Percentiles rank a stretch among this genome's conserved stretches.
Conservation (phyloP, 345 rosid genomes). For the Sisymbrium altissimum region DNA sequence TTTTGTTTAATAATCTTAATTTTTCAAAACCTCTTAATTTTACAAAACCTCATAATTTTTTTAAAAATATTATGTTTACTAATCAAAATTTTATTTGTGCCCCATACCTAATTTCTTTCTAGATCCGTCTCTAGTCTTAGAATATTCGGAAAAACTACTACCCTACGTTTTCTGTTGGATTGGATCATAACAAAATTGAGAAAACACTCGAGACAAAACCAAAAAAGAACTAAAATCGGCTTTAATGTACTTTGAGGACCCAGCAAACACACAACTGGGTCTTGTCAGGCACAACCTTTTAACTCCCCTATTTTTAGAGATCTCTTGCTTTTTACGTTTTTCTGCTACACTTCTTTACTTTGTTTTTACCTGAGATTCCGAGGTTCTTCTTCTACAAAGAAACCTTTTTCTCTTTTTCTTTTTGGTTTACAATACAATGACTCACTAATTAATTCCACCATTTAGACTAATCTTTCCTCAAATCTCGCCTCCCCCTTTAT, state of each 20-base stretch:
- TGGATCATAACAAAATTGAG: not conserved
- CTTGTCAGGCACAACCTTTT: conserved; percentile 19
- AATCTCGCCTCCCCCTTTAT: not conserved
- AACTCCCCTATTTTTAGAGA: not conserved
- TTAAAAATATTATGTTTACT: too few species aligned
- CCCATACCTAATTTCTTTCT: too few species aligned
- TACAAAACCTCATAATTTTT: too few species aligned
- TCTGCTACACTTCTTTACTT: not conserved
- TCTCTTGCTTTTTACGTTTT: conserved; percentile 4
- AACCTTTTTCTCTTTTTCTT: not conserved
- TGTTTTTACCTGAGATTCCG: not conserved
- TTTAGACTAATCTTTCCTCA: not conserved
- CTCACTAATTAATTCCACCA: not conserved
- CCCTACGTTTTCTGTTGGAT: not conserved
- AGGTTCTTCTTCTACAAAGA: not conserved
- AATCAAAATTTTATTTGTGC: too few species aligned
- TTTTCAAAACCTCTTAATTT: too few species aligned
- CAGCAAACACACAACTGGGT: not conserved
- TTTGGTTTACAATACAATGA: not conserved
- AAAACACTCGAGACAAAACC: not conserved
- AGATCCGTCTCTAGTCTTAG: not conserved
- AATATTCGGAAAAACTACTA: not conserved
- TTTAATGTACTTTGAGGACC: conserved; percentile 23
- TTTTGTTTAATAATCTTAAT: too few species aligned
- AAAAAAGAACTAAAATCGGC: not conserved